phyloP scores from a whole-genome alignment of 1,284 basidiomycete species.

The Kalmanozyma brasiliensis region DNA sequence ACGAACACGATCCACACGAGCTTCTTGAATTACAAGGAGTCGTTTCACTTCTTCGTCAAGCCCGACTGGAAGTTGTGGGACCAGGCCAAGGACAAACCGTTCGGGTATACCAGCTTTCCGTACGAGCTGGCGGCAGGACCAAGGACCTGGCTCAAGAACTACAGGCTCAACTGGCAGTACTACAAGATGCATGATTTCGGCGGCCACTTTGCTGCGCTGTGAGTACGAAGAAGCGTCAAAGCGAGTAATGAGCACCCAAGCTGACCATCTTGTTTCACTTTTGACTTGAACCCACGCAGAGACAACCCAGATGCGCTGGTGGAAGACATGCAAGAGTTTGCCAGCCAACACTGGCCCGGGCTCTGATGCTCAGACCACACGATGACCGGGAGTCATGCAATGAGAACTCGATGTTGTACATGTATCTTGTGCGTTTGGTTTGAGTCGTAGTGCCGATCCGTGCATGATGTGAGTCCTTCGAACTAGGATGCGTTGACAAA shows the following conservation, averaged over 20 bases:
- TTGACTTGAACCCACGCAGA: slow-evolving; percentile 2
- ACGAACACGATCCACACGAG: slow-evolving; percentile 52
- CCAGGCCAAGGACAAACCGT: slow-evolving; percentile 34
- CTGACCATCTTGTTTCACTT: not conserved
- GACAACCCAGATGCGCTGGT: slow-evolving; percentile 48
- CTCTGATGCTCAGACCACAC: slow-evolving; percentile 13
- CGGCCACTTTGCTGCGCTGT: slow-evolving; percentile 60
- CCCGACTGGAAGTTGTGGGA: slow-evolving; percentile 35
- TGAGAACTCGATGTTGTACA: slow-evolving; percentile 6
- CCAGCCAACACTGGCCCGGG: slow-evolving; percentile 40
- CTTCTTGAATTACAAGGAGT: slow-evolving; percentile 50
- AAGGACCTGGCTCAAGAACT: slow-evolving; percentile 37
- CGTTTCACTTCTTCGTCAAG: slow-evolving; percentile 11
- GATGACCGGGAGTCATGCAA: not conserved
- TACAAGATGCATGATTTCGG: slow-evolving; percentile 52
- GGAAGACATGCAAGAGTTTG: slow-evolving; percentile 49
- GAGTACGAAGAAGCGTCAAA: slow-evolving; percentile 14
- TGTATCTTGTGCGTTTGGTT: not conserved
- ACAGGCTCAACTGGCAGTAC: slow-evolving; percentile 37
- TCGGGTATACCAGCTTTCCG: slow-evolving; percentile 41
- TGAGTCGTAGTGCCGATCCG: not conserved
- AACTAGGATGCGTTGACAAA: slow-evolving; percentile 59
- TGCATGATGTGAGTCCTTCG: too few species aligned
- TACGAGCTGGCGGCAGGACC: slow-evolving; percentile 48
- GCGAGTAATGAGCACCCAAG: too few species aligned